Conservation (phyloP, 768 basidiomycete species). For the Kwoniella mangroviensis region DNA sequence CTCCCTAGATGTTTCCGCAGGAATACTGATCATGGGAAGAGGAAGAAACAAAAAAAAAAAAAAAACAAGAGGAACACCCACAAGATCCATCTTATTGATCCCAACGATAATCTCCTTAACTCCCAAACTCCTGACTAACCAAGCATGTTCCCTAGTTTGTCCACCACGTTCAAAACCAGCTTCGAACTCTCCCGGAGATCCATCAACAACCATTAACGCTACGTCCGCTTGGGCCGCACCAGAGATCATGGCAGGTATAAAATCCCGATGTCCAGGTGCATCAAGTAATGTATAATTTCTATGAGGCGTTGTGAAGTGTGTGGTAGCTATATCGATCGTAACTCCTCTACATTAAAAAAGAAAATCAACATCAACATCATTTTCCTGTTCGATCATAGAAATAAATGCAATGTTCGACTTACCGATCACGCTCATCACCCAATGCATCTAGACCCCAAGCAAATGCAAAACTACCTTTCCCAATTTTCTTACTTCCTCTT, state of each 20-base stretch:
- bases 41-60: background rate
- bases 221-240: conserved; percentile 97
- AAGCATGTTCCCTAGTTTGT: conserved; percentile 91
- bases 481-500: conserved; percentile 82
- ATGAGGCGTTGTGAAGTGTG: conserved; percentile 73
- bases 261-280: conserved; percentile 95
- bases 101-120: conserved; percentile 89
- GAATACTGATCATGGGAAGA: background rate
- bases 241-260: conserved; percentile 99
- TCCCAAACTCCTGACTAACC: conserved; percentile 88
- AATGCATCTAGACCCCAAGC: conserved; percentile 97
- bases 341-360: conserved; percentile 70
- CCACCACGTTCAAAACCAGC: conserved; percentile 92
- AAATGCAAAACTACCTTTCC: conserved; percentile 95
- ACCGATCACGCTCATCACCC: conserved; percentile 91
- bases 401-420: conserved; percentile 28
- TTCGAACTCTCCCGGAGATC: conserved; percentile 89
- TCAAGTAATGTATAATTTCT: conserved; percentile 90
- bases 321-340: conserved; percentile 94
- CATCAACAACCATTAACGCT: conserved; percentile 89
- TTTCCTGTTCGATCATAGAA: no score
- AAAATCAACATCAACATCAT: no score
- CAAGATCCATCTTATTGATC: conserved; percentile 93
- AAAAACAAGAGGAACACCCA: conserved; percentile 55
- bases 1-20: no score